These are phyloP conservation scores for Austroboletus niveus DNA, from an alignment of 1,284 basidiomycete genomes.

Conservation along the genomic window DNA sequence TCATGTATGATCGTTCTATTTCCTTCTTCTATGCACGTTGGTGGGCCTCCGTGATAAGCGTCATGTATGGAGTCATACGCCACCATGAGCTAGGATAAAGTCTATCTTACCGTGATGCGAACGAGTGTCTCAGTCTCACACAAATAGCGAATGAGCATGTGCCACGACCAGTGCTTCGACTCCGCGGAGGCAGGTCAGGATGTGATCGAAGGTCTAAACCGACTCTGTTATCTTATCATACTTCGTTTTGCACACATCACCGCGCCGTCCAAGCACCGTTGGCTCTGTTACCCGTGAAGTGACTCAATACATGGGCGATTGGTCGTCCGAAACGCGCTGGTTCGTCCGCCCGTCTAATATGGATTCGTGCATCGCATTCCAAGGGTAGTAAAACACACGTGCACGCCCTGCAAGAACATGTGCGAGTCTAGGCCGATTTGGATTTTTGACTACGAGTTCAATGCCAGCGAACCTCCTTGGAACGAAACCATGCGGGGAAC, in stretches of 20 bases:
- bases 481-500: slow-evolving; percentile 3
- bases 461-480: slow-evolving; percentile 16
- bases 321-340: slow-evolving; percentile 4
- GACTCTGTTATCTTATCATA: slow-evolving; percentile 27
- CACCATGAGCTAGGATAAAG: background rate
- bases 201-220: slow-evolving; percentile 17
- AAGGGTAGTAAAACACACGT: background rate
- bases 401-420: background rate
- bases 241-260: slow-evolving; percentile 7
- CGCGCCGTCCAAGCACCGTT: slow-evolving; percentile 26
- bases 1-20: background rate
- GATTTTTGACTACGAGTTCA: slow-evolving; percentile 6
- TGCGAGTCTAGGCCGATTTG: background rate
- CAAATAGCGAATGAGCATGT: slow-evolving; percentile 1
- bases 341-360: slow-evolving; percentile 6
- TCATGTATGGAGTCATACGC: background rate
- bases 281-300: background rate
- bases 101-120: slow-evolving; percentile 4
- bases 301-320: background rate
- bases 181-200: slow-evolving; percentile 23
- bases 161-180: slow-evolving; percentile 8
- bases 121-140: slow-evolving; percentile 1
- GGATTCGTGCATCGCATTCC: background rate
- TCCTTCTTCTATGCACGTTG: background rate
- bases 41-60: slow-evolving; percentile 3